Base-by-base conservation (phyloP, 441 rosid genomes). In the Melianthus villosus region DNA sequence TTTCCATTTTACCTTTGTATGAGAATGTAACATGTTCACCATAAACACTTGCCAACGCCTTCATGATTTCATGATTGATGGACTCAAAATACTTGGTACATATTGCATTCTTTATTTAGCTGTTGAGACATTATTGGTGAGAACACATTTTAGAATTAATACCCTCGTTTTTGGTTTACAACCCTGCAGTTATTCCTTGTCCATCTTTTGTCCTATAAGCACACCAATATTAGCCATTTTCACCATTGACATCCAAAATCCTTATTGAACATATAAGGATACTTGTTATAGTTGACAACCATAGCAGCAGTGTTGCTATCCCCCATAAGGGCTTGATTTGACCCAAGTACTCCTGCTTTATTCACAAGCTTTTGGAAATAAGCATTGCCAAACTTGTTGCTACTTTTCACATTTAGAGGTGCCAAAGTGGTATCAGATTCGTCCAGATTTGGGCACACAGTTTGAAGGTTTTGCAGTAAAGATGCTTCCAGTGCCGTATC, bases 191-290 rank as follows among this genome's bases (percentile, higher is more conserved):
- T 57, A 55, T 64, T 71, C 64, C 91, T 73, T 79, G 65, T 33
- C 91, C 91, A 48, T 45, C n/a, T n/a, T 32, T 18, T 63, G 52
- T 33, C 85, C 75, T 0, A 75, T 79, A 4, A 79, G 53, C 4
- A 71, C 72, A 12, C 72, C 82, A n/a, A 71, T 61, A 13, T 25
- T 53, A 22, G 53, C 75, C 77, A 76, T 71, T 37, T 65, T 73
- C 62, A 71, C 75, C 82, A 79, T 75, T 22, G 81, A 75, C 25
- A 36, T 51, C 68, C 70, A 18, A 73, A 76, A 48, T 73, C 79
- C 50, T 44, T 64, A 26, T 26, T 38, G 41, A 79, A 79, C 29
- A 48, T 45, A 27, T 22, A 56, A 44, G 79, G 77, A 66, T 20
- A 54, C 43, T 61, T 69, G 73, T 77, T 73, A 34, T 76, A 76